phyloP scores from a whole-genome alignment of 768 basidiomycete genomes.

The Lactarius hatsudake region DNA sequence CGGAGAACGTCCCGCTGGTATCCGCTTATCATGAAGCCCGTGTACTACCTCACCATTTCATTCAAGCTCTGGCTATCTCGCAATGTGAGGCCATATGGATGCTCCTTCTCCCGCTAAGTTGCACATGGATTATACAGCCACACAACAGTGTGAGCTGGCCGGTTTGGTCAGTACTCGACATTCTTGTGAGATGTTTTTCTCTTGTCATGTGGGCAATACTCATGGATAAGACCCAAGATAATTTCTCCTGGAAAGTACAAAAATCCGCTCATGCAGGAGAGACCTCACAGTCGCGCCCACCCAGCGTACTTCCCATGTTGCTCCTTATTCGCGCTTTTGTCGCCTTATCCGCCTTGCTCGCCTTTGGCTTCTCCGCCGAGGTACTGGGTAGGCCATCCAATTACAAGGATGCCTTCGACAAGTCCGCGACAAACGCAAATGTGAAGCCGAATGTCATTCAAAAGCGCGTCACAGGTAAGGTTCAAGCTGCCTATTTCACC shows the following conservation, averaged over 20 bases:
- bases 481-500: slow-evolving; percentile 39
- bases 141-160: not conserved
- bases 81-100: not conserved
- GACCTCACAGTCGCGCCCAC: not conserved
- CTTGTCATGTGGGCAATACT: not conserved
- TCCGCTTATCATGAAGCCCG: not conserved
- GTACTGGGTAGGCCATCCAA: slow-evolving; percentile 14
- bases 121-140: not conserved
- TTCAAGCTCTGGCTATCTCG: not conserved
- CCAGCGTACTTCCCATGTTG: slow-evolving; percentile 2
- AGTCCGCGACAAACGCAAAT: slow-evolving; percentile 19
- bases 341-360: not conserved
- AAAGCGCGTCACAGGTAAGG: slow-evolving; percentile 27
- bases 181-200: not conserved
- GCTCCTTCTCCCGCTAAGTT: not conserved
- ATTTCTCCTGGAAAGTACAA: not conserved
- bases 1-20: not conserved
- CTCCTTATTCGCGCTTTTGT: slow-evolving; percentile 3
- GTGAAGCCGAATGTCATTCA: slow-evolving; percentile 8
- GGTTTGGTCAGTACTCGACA: not conserved
- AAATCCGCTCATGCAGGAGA: not conserved
- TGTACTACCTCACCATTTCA: not conserved
- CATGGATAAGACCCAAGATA: not conserved
- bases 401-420: slow-evolving; percentile 10
- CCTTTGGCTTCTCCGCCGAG: slow-evolving; percentile 5